Percentiles rank a stretch among this genome's conserved stretches.
phyloP scores from a whole-genome alignment of 1,284 basidiomycete genomes.

The Ganoderma multipileum region DNA sequence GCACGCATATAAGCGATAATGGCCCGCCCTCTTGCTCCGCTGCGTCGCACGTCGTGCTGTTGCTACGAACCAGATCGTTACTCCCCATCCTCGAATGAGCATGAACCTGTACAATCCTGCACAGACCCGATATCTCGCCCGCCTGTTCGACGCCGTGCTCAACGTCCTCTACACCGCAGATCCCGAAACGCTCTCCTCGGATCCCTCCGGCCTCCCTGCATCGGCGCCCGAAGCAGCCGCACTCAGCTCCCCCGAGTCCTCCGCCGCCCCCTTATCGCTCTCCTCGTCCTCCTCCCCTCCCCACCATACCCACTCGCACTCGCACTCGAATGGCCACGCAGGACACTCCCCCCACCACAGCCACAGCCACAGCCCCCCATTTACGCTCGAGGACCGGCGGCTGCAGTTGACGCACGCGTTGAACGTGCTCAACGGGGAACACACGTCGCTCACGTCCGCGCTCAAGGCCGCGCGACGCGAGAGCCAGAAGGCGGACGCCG shows the following conservation, averaged over 20 bases:
- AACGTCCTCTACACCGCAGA: slow-evolving; percentile 21
- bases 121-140: slow-evolving; percentile 5
- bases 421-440: slow-evolving; percentile 60
- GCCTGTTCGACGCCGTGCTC: slow-evolving; percentile 4
- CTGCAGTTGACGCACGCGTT: slow-evolving; percentile 67
- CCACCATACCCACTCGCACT: slow-evolving; percentile 12
- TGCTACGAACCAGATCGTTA: not conserved
- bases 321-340: slow-evolving; percentile 20
- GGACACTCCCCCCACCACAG: slow-evolving; percentile 9
- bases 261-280: slow-evolving; percentile 21
- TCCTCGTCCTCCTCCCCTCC: slow-evolving; percentile 14
- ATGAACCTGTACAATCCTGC: slow-evolving; percentile 4
- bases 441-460: slow-evolving; percentile 61
- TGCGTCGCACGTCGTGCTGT: not conserved
- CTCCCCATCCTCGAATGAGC: not conserved
- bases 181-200: slow-evolving; percentile 26
- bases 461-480: slow-evolving; percentile 76
- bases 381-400: slow-evolving; percentile 65
- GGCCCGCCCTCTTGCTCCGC: not conserved
- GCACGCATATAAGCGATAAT: slow-evolving; percentile 3
- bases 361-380: slow-evolving; percentile 1
- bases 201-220: slow-evolving; percentile 21
- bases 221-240: slow-evolving; percentile 20
- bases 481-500: slow-evolving; percentile 75
- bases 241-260: slow-evolving; percentile 22